These are phyloP conservation scores for Penstemon davidsonii DNA, from an alignment of 257 asterid species.

Conservation along the genomic window DNA sequence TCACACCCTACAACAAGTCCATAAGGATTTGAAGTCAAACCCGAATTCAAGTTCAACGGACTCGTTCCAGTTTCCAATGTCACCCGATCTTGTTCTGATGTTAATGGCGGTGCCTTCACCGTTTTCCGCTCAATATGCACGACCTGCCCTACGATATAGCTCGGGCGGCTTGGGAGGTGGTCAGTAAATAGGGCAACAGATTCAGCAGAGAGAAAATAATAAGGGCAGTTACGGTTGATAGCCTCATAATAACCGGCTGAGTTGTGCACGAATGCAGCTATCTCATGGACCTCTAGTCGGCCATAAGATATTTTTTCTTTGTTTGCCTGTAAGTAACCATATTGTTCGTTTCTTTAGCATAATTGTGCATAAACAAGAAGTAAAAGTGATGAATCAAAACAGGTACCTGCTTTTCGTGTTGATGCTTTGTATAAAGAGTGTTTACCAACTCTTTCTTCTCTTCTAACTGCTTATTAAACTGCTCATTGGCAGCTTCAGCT, in stretches of 20 bases:
- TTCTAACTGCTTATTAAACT: constrained; percentile 69
- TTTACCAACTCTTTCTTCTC: constrained; percentile 80
- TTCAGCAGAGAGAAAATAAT: constrained; percentile 83
- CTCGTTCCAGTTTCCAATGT: constrained; percentile 49
- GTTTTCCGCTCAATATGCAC: constrained; percentile 82
- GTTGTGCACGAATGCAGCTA: constrained; percentile 89
- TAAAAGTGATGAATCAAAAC: neutral
- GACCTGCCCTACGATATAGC: constrained; percentile 79
- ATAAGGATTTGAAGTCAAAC: constrained; percentile 37
- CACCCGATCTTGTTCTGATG: constrained; percentile 47
- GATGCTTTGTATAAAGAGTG: constrained; percentile 79
- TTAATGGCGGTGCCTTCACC: constrained; percentile 46
- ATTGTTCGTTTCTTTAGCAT: neutral
- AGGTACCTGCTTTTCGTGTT: constrained; percentile 87
- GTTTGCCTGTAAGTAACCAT: constrained; percentile 57
- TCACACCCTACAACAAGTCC: constrained; percentile 84
- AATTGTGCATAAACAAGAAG: neutral
- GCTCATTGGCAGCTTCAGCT: constrained; percentile 66
- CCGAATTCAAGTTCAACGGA: constrained; percentile 38
- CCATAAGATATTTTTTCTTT: constrained; percentile 91
- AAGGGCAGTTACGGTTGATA: constrained; percentile 68
- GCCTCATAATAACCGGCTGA: constrained; percentile 80
- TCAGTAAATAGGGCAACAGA: constrained; percentile 82
- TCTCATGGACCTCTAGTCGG: constrained; percentile 78
- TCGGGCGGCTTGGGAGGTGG: constrained; percentile 70